Evolutionary conservation across 345 rosid species (phyloP).

Genomic region (Pistacia integerrima): DNA sequence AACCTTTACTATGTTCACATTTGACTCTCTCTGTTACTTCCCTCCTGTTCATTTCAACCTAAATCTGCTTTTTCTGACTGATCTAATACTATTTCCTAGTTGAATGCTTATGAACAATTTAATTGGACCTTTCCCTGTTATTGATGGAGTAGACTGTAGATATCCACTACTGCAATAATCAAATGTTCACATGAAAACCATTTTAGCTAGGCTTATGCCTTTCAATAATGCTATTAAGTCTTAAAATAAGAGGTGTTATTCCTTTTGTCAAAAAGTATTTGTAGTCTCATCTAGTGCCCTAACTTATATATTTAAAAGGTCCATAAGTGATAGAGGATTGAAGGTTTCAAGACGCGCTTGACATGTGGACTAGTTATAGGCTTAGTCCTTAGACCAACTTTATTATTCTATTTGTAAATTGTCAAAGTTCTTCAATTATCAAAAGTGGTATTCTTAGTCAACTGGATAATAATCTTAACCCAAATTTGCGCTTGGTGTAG

Average conservation of each 20-base stretch:
- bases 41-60: neutral
- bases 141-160: slow-evolving; percentile 5
- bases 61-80: neutral
- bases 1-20: neutral
- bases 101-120: slow-evolving; percentile 14
- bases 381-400: neutral
- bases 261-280: slow-evolving; percentile 29
- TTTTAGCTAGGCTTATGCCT: slow-evolving; percentile 8
- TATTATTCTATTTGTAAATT: slow-evolving; percentile 15
- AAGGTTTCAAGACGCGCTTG: slow-evolving; percentile 10
- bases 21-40: neutral
- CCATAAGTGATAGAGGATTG: neutral
- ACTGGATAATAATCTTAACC: slow-evolving; percentile 11
- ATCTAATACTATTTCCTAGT: neutral
- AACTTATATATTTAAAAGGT: slow-evolving; percentile 8
- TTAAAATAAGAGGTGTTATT: neutral
- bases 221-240: slow-evolving; percentile 17
- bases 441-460: neutral
- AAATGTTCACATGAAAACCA: neutral
- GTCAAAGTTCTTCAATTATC: slow-evolving; percentile 2
- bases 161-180: slow-evolving; percentile 6
- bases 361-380: slow-evolving; percentile 16
- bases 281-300: slow-evolving; percentile 18
- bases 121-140: slow-evolving; percentile 3
- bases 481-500: slow-evolving; percentile 2